Base-by-base conservation (phyloP, 306 rosid genomes). In the Psophocarpus tetragonolobus region DNA sequence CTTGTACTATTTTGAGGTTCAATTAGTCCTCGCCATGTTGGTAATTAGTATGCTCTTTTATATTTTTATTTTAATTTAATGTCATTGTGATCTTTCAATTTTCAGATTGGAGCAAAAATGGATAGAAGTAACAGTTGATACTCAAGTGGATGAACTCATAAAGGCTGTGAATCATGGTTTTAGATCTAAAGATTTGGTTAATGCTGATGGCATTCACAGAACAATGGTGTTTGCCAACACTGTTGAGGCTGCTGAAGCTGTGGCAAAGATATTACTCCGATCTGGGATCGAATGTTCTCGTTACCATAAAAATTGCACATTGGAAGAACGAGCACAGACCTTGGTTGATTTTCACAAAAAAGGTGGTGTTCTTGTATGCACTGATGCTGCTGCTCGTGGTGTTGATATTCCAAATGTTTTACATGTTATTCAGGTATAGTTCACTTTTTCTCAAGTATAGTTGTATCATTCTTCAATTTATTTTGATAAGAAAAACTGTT, bases 331-430 rank as follows among this genome's bases (percentile, higher is more conserved):
- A 38, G 85, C 94, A 58, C 87, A 87, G 71, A 84, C 91, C 71
- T 82, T 92, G 27, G 73, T 84, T 79, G 96, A 89, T 81, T 92
- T 95, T 82, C 81, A 84, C 23, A 85, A 89, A 83, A 89, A 87
- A 65, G 99, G 99, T 82, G 97, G 99, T 56, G 82, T 92, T 87
- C 91, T 95, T 80, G 97, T 92, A 63, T 95, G 97, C 76, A 95
- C 99, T 35, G 99, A 92, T 86, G 97, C 99, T 68, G 99, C 96
- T 62, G 93, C 99, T 23, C 93, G 97, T 71, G 97, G 99, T 45
- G 90, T 92, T 80, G 97, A 95, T 84, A 92, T 95, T 83, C 88
- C 97, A 62, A 89, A 92, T 60, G 89, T 95, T 78, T 87, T 89
- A 17, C 99, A 95, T 79, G 92, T 95, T 82, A 88, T 95, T 83